A percentile compares a stretch with the other conserved stretches of the same genome.
These are phyloP conservation scores for Lipomyces yamanashiensis DNA, from an alignment of 805 yeast genomes.

Conservation along the genomic window DNA sequence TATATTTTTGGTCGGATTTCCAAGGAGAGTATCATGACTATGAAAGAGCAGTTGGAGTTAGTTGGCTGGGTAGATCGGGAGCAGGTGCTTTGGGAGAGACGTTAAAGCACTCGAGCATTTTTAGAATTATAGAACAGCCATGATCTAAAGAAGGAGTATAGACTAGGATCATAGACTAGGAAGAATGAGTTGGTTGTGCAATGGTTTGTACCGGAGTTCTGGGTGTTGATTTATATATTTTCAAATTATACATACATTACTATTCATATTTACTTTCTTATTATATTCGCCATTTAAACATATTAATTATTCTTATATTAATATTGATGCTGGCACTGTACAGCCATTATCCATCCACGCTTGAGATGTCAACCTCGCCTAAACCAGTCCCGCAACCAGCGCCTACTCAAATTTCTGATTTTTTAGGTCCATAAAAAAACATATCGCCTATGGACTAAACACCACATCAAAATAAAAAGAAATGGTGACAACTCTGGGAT, in stretches of 20 bases:
- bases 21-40: conserved; percentile 10
- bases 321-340: too few species aligned
- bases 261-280: too few species aligned
- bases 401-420: too few species aligned
- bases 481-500: conserved; percentile 75
- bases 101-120: neutral
- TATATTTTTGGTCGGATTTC: conserved; percentile 16
- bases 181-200: neutral
- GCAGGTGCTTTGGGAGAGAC: conserved; percentile 6
- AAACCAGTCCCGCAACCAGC: neutral
- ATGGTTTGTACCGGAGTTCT: too few species aligned
- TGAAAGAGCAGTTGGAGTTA: conserved; percentile 10
- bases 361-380: too few species aligned
- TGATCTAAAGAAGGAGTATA: neutral
- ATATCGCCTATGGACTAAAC: too few species aligned
- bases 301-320: too few species aligned
- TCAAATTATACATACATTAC: too few species aligned
- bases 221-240: too few species aligned
- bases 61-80: conserved; percentile 19
- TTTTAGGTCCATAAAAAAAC: conserved; percentile 41
- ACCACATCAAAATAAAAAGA: too few species aligned
- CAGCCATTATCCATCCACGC: too few species aligned
- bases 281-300: too few species aligned
- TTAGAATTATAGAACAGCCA: neutral
- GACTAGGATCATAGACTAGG: neutral